Percentiles rank a stretch among this genome's conserved stretches.
phyloP scores from a whole-genome alignment of 2,329 filamentous ascomycete genomes.

The Rosellinia necatrix region DNA sequence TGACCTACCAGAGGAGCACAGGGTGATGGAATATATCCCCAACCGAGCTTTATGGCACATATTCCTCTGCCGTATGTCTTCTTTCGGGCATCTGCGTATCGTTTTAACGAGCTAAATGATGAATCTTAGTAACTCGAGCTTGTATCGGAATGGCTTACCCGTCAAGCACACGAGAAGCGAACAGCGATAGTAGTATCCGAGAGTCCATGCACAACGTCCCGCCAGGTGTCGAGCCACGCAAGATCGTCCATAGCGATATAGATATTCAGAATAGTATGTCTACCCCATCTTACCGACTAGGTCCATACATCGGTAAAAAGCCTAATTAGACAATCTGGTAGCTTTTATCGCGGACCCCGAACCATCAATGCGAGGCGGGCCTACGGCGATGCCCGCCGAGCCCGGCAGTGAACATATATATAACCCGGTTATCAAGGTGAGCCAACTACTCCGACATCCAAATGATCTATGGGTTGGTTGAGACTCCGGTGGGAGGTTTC shows the following conservation, averaged over 20 bases:
- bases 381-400: too few relatives aligned
- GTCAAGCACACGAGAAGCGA: neutral
- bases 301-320: neutral
- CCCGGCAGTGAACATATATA: conserved; percentile 5
- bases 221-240: rapidly evolving
- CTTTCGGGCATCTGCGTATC: neutral
- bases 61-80: conserved; percentile 20
- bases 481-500: neutral
- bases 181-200: neutral
- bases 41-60: conserved; percentile 16
- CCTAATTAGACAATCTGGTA: neutral
- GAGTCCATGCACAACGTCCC: neutral
- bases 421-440: conserved; percentile 10
- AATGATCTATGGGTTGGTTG: neutral
- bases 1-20: rapidly evolving
- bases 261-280: conserved; percentile 16
- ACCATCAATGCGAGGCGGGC: too few relatives aligned
- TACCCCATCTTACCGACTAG: too few relatives aligned
- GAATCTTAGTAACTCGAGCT: conserved; percentile 5
- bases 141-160: conserved; percentile 17
- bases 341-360: conserved; percentile 16
- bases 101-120: neutral
- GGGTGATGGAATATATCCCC: conserved; percentile 19
- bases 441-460: neutral
- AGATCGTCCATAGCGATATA: conserved; percentile 19